These are phyloP conservation scores for Vicia faba DNA, from an alignment of 306 rosid species.

Conservation along the genomic window DNA sequence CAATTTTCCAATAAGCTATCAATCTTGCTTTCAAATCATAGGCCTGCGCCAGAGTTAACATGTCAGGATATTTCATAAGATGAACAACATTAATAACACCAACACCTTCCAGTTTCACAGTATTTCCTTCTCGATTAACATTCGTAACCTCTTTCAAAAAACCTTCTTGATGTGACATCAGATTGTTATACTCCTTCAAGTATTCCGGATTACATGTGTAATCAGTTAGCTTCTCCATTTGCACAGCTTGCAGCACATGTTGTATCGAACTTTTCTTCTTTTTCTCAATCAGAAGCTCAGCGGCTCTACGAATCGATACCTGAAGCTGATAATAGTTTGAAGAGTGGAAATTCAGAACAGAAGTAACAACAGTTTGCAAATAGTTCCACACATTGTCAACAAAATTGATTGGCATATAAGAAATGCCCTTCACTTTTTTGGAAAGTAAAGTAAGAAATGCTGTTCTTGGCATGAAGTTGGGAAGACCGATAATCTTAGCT, in stretches of 20 bases:
- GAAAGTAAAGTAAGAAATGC: conserved; percentile 41
- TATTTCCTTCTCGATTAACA: rapidly evolving
- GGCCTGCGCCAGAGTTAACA: conserved; percentile 46
- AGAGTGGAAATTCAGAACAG: conserved; percentile 35
- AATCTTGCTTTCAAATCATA: conserved; percentile 55
- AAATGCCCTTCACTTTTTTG: conserved; percentile 38
- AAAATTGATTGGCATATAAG: conserved; percentile 31
- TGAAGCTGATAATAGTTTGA: conserved; percentile 48
- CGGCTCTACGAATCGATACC: conserved; percentile 27
- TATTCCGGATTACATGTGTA: conserved; percentile 54
- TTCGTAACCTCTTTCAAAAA: conserved; percentile 10
- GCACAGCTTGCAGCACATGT: conserved; percentile 38
- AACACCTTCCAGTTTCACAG: conserved; percentile 35
- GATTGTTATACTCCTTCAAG: conserved; percentile 29
- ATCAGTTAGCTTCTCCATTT: conserved; percentile 57
- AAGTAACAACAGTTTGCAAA: conserved; percentile 31
- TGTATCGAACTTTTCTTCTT: conserved; percentile 36
- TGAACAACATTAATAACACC: conserved; percentile 37
- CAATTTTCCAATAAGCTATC: conserved; percentile 58
- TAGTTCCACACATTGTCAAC: conserved; percentile 50
- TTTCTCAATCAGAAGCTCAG: conserved; percentile 17
- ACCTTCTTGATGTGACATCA: conserved; percentile 31
- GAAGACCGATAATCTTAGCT: conserved; percentile 45
- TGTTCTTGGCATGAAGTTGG: conserved; percentile 51
- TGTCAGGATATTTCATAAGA: background rate